Conservation (phyloP, 1,284 basidiomycete species). For the Leccinum angustisporum region DNA sequence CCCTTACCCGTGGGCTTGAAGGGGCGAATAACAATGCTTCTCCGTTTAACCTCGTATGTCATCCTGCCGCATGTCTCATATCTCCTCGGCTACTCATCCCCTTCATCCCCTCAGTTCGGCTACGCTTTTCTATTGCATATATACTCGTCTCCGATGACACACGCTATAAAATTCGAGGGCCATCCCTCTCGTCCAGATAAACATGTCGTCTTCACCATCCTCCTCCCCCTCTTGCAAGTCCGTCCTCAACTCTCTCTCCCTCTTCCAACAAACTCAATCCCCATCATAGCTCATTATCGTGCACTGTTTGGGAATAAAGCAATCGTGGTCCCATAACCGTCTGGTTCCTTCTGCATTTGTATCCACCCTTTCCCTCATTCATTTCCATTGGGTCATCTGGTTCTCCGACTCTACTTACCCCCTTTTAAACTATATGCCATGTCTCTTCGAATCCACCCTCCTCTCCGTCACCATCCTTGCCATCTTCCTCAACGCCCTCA, state of each 20-base stretch:
- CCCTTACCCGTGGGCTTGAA: slow-evolving; percentile 65
- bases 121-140: slow-evolving; percentile 74
- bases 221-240: slow-evolving; percentile 69
- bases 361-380: slow-evolving; percentile 56
- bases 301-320: slow-evolving; percentile 61
- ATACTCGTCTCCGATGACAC: slow-evolving; percentile 64
- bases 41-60: slow-evolving; percentile 65
- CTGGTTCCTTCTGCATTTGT: slow-evolving; percentile 64
- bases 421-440: slow-evolving; percentile 69
- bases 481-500: slow-evolving; percentile 55
- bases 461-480: slow-evolving; percentile 51
- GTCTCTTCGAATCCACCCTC: slow-evolving; percentile 60
- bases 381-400: slow-evolving; percentile 66
- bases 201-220: slow-evolving; percentile 64
- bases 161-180: slow-evolving; percentile 43
- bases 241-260: slow-evolving; percentile 6
- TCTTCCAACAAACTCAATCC: not conserved
- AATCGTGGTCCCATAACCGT: slow-evolving; percentile 58
- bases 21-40: slow-evolving; percentile 55
- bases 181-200: slow-evolving; percentile 63
- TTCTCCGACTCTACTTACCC: slow-evolving; percentile 54
- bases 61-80: slow-evolving; percentile 6
- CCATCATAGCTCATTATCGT: slow-evolving; percentile 53
- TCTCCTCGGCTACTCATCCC: slow-evolving; percentile 1
- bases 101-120: slow-evolving; percentile 49